Conservation (phyloP, 2,329 filamentous ascomycete species). For the Stylonectria norvegica region DNA sequence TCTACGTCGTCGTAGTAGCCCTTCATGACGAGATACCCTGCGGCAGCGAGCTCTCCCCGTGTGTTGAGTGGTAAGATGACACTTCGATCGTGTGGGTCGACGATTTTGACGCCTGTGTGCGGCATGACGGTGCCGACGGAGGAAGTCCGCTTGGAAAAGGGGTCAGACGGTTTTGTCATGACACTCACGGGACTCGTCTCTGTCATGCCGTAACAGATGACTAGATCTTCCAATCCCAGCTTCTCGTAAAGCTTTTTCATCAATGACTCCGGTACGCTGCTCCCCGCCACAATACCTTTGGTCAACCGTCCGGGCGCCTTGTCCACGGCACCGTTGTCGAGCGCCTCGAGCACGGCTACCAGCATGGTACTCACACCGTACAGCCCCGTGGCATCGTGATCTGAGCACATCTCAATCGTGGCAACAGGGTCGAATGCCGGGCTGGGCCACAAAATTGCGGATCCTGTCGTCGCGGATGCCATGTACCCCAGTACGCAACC, state of each 20-base stretch:
- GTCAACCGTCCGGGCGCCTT: conserved; percentile 46
- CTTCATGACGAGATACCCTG: conserved; percentile 86
- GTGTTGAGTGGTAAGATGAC: conserved; percentile 60
- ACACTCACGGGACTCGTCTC: conserved; percentile 76
- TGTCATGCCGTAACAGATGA: conserved; percentile 97
- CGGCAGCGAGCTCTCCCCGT: conserved; percentile 76
- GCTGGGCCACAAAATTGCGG: conserved; percentile 77
- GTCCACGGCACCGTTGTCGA: conserved; percentile 44
- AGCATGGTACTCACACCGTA: conserved; percentile 97
- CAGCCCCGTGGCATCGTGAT: conserved; percentile 58
- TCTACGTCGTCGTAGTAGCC: conserved; percentile 78
- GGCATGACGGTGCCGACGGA: conserved; percentile 80
- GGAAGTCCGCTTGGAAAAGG: conserved; percentile 66
- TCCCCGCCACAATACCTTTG: conserved; percentile 91
- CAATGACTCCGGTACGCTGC: conserved; percentile 75
- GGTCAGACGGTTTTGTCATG: conserved; percentile 80
- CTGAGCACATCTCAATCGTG: conserved; percentile 56
- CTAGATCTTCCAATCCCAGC: conserved; percentile 76
- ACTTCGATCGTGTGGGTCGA: conserved; percentile 61
- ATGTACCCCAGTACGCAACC: conserved; percentile 91
- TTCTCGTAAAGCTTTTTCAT: conserved; percentile 72
- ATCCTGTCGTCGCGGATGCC: conserved; percentile 80
- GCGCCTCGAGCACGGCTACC: conserved; percentile 75
- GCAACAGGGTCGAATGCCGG: conserved; percentile 83
- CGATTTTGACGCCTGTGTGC: conserved; percentile 74